Evolutionary conservation across 768 basidiomycete genomes (phyloP).

Genomic region (Cystofilobasidium bisporidii): DNA sequence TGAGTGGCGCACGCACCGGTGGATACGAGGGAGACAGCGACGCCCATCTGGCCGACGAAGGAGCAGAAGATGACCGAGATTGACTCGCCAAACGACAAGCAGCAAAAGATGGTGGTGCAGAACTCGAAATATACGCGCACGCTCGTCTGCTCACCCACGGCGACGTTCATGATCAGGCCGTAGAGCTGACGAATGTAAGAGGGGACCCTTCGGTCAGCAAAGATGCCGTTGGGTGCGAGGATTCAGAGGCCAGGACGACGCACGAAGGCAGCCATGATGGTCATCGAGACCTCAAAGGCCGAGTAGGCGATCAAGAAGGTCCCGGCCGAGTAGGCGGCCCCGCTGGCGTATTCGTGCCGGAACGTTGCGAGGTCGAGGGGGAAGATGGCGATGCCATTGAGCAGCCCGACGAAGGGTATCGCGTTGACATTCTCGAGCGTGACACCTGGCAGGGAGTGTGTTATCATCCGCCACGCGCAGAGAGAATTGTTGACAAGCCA

Average conservation of each 20-base stretch:
- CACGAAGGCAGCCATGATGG: conserved; percentile 38
- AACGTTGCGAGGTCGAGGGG: conserved; percentile 45
- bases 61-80: conserved; percentile 39
- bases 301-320: conserved; percentile 43
- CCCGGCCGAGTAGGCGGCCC: conserved; percentile 42
- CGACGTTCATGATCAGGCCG: conserved; percentile 38
- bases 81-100: conserved; percentile 40
- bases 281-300: conserved; percentile 39
- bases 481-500: too few relatives aligned
- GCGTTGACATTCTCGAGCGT: conserved; percentile 37
- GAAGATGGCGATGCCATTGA: conserved; percentile 43
- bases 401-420: conserved; percentile 36
- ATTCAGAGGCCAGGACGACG: conserved; percentile 31
- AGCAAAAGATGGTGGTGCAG: conserved; percentile 37
- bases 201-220: not conserved
- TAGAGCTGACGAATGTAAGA: conserved; percentile 29
- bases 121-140: conserved; percentile 41
- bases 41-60: conserved; percentile 38
- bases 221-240: not conserved
- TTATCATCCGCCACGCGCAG: too few relatives aligned
- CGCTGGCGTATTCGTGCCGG: conserved; percentile 43
- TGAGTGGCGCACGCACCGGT: conserved; percentile 23
- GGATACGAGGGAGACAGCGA: conserved; percentile 40
- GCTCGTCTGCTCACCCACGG: conserved; percentile 39
- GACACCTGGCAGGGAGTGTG: conserved; percentile 15